phyloP scores from a whole-genome alignment of 148 eudicot genomes.

The Rhododendron vialii region DNA sequence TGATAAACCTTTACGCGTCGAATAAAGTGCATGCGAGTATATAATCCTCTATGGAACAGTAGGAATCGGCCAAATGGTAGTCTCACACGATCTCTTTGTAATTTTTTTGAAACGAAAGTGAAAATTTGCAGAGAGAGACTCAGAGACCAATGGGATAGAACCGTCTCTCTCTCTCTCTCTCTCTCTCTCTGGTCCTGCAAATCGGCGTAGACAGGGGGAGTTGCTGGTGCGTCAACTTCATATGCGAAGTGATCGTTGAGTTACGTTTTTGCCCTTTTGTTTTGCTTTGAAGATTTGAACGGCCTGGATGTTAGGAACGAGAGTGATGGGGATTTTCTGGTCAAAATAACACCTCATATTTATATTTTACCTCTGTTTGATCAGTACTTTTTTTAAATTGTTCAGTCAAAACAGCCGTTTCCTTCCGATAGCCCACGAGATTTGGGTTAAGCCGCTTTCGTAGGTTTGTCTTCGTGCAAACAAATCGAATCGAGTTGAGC shows the following conservation, averaged over 20 bases:
- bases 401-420: not conserved
- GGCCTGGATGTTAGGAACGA: conserved; percentile 13
- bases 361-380: not conserved
- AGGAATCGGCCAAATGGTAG: not conserved
- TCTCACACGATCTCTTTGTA: not conserved
- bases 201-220: not conserved
- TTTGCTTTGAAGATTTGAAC: not conserved
- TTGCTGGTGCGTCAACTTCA: conserved; percentile 24
- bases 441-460: not conserved
- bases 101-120: not conserved
- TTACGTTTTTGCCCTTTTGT: conserved; percentile 14
- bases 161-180: conserved; percentile 7
- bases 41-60: conserved; percentile 1
- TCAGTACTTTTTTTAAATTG: too few relatives aligned
- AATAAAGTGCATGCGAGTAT: not conserved
- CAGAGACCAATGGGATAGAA: not conserved
- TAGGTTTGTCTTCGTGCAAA: too few relatives aligned
- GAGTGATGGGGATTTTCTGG: conserved; percentile 10
- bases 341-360: not conserved
- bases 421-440: not conserved
- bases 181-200: conserved; percentile 1
- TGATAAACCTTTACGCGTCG: not conserved
- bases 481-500: too few relatives aligned
- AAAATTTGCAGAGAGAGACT: not conserved
- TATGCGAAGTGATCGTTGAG: not conserved